Evolutionary conservation across 305 asterid genomes (phyloP).

Genomic region (Fraxinus xanthoxyloides): DNA sequence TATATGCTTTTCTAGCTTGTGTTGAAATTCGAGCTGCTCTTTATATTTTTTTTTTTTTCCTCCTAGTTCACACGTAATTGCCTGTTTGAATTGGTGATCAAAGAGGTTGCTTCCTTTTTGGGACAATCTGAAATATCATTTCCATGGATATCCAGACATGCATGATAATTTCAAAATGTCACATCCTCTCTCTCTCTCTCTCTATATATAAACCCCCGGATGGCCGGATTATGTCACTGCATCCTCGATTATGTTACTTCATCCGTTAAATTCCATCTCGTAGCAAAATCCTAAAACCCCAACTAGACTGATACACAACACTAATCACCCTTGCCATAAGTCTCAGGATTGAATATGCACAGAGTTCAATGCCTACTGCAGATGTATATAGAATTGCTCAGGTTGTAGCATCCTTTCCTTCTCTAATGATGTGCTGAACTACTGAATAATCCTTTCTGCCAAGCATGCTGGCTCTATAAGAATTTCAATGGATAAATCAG

Average conservation of each 20-base stretch:
- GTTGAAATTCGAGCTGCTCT: slow-evolving; percentile 19
- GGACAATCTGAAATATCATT: slow-evolving; percentile 30
- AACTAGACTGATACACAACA: no score
- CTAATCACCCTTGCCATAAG: no score
- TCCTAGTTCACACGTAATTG: not conserved
- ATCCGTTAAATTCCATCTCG: no score
- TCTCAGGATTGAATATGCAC: no score
- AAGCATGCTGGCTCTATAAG: not conserved
- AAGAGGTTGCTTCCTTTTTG: slow-evolving; percentile 28
- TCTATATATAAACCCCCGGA: no score
- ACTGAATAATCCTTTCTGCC: not conserved
- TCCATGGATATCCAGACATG: slow-evolving; percentile 34
- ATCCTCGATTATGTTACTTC: no score
- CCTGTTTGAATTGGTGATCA: slow-evolving; percentile 19
- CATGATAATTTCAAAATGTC: slow-evolving; percentile 29
- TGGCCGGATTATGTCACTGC: no score
- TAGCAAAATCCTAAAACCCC: no score
- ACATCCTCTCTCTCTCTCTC: no score
- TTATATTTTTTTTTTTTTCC: not conserved
- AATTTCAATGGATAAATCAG: not conserved
- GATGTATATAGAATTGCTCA: not conserved
- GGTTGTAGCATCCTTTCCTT: not conserved
- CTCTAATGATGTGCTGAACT: not conserved
- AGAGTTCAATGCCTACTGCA: no score
- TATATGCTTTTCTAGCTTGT: slow-evolving; percentile 13